These are phyloP conservation scores for Candida ulmi DNA, from an alignment of 805 yeast species.

Conservation along the genomic window DNA sequence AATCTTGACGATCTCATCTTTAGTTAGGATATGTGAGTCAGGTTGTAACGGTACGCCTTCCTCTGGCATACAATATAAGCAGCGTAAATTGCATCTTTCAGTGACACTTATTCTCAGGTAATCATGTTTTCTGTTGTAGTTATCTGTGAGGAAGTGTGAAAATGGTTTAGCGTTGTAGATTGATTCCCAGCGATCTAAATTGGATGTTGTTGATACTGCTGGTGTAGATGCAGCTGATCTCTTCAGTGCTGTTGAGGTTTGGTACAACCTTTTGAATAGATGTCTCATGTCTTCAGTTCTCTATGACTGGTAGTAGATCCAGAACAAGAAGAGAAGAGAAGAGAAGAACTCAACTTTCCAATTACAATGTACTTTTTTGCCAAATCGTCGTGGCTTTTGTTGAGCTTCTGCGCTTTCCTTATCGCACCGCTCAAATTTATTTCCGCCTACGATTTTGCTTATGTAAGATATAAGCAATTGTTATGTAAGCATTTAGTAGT, in stretches of 20 bases:
- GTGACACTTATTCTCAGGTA: conserved; percentile 47
- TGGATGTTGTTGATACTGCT: neutral
- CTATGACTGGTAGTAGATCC: no score
- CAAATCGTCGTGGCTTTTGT: no score
- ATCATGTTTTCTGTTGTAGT: conserved; percentile 39
- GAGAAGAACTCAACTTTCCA: no score
- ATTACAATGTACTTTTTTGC: no score
- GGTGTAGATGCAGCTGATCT: neutral
- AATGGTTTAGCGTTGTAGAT: conserved; percentile 24
- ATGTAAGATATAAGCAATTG: no score
- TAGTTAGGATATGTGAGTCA: conserved; percentile 31
- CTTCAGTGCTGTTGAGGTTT: neutral
- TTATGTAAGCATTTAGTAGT: no score
- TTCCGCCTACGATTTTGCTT: no score
- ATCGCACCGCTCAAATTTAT: no score
- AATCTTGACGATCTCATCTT: conserved; percentile 37
- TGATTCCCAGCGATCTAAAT: conserved; percentile 5
- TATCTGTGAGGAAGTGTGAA: conserved; percentile 39
- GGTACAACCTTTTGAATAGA: no score
- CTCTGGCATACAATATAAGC: conserved; percentile 52
- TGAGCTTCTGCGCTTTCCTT: no score
- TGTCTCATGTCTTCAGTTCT: no score
- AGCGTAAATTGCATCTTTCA: conserved; percentile 43
- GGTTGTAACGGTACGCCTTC: conserved; percentile 48
- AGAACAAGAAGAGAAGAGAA: no score